Evolutionary conservation across 2,329 filamentous ascomycete species (phyloP), one percentile per base, ranked within the genome.

Genomic region (Zymoseptoria tritici): DNA sequence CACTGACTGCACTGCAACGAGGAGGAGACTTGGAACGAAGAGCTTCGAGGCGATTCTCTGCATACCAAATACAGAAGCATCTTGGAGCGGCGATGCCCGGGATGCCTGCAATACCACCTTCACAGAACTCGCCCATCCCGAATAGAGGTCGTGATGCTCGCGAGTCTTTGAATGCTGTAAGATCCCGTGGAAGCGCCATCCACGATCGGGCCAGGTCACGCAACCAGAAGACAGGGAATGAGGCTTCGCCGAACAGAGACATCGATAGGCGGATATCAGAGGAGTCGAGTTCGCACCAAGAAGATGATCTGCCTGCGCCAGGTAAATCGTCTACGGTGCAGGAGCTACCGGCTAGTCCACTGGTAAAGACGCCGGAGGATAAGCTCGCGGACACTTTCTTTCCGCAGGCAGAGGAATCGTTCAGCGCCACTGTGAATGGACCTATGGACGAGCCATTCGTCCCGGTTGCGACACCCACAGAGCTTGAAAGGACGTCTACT

Each of bases 21-120:
- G 92, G 92, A 36, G 93, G 93, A 20, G 92, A 97, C 66, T 78
- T 99, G 55, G 94, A 99, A 76, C 85, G 94, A 71, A 84, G 94
- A 72, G 94, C 94, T 0, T 99, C 94, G 13, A 83, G 93, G 66
- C 83, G 94, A 70, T 99, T 97, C 72, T 97, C 94, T 1, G 89
- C 91, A 57, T 99, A 97, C 72, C 94, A 99, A 71, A 96, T 99
- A 67, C 90, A 91, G 52, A 97, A 97, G 72, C 91, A 96, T 69
- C 80, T 97, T 1, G 93, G 93, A 9, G 83, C 86, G 16, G 87
- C 88, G 49, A 83, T 89, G 16, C 91, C 87, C 74, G 91, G 90
- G 20, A 87, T 97, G 16, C 91, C 92, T 6, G 89, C 95, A 70
- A 83, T 97, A 20, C 91, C 93, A 24, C 81, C 89, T 4, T 74